These are phyloP conservation scores for Ceratobasidium sp. DNA, from an alignment of 1,284 basidiomycete species.

Conservation along the genomic window DNA sequence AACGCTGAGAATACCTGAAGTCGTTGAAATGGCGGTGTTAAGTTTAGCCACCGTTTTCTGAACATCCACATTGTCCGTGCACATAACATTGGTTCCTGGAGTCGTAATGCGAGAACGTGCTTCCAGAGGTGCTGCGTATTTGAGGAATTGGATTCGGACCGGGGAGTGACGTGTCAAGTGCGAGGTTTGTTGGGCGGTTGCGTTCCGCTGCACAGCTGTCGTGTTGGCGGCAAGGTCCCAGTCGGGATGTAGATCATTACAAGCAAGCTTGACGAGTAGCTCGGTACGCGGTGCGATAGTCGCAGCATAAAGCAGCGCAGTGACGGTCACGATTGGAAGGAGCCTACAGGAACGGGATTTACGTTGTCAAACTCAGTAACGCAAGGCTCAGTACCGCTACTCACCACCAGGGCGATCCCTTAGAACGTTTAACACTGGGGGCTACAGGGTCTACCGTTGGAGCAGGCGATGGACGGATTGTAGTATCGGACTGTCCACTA, in stretches of 20 bases:
- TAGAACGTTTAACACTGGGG: constrained; percentile 14
- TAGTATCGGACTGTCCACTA: constrained; percentile 18
- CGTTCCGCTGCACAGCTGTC: constrained; percentile 6
- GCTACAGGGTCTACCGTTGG: neutral
- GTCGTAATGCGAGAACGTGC: constrained; percentile 25
- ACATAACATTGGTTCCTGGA: constrained; percentile 38
- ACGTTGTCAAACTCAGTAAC: constrained; percentile 17
- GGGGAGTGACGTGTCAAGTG: neutral
- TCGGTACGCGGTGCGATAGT: constrained; percentile 48
- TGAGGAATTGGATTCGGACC: constrained; percentile 7
- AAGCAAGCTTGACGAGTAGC: constrained; percentile 46
- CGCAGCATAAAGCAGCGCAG: constrained; percentile 44
- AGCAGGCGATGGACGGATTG: neutral
- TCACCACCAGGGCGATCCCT: constrained; percentile 41
- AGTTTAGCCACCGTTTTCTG: constrained; percentile 32
- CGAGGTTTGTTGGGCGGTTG: neutral
- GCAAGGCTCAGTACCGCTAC: neutral
- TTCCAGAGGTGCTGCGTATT: neutral
- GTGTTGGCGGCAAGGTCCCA: constrained; percentile 41
- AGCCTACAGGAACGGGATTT: constrained; percentile 29
- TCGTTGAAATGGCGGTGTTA: constrained; percentile 34
- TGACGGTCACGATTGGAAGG: constrained; percentile 42
- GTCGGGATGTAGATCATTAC: constrained; percentile 46
- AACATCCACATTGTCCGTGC: constrained; percentile 25
- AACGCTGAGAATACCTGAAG: constrained; percentile 36